Evolutionary conservation across 164 flowering plant species (phyloP).

Genomic region (Cinnamomum micranthum): DNA sequence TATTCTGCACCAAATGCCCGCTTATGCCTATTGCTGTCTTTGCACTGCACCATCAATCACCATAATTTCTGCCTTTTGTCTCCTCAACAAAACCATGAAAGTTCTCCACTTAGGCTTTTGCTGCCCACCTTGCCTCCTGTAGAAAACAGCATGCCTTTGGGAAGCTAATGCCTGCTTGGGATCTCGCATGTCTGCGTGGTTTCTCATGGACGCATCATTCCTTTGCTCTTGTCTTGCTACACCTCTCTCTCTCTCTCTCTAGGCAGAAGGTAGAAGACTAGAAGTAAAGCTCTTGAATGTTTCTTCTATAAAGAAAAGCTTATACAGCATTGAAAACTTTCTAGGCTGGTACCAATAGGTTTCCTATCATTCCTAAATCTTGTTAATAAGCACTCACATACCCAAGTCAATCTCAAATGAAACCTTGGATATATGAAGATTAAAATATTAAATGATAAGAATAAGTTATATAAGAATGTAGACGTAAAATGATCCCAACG

Average conservation of each 20-base stretch:
- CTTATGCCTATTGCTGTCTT: conserved; percentile 41
- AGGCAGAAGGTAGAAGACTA: not conserved
- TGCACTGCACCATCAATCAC: conserved; percentile 31
- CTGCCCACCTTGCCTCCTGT: conserved; percentile 34
- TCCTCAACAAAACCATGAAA: conserved; percentile 79
- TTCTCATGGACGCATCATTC: conserved; percentile 8
- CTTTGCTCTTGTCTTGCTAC: conserved; percentile 9
- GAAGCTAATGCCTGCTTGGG: conserved; percentile 9
- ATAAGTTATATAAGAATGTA: too few species aligned
- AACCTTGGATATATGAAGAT: too few species aligned
- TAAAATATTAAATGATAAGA: too few species aligned
- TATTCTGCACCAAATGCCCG: conserved; percentile 32
- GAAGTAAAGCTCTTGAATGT: not conserved
- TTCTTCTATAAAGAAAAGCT: not conserved
- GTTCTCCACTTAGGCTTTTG: conserved; percentile 35
- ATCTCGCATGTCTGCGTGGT: conserved; percentile 15
- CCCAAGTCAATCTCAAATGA: too few species aligned
- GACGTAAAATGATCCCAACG: too few species aligned
- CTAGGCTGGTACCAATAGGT: not conserved
- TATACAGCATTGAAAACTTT: not conserved
- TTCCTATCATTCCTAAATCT: not conserved
- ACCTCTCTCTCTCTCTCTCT: not conserved
- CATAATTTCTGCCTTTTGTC: conserved; percentile 69
- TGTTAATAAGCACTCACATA: too few species aligned
- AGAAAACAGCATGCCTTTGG: conserved; percentile 12